Evolutionary conservation across 306 rosid species (phyloP).

Genomic region (Pyrus communis): DNA sequence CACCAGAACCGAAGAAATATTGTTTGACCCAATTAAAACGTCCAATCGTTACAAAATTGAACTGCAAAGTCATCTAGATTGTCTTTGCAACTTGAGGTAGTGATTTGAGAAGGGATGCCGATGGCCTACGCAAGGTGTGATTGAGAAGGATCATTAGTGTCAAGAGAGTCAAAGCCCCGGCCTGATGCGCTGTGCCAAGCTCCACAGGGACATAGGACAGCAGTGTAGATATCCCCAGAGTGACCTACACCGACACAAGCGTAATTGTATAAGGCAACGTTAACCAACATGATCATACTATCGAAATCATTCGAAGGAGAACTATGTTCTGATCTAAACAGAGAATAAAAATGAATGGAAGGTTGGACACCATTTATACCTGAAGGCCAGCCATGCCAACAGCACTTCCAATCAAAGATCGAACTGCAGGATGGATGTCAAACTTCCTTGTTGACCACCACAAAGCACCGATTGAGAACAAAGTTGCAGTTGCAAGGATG

Average conservation of each 20-base stretch:
- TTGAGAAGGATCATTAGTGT: constrained; percentile 56
- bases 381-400: constrained; percentile 80
- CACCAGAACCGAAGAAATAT: background rate
- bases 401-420: constrained; percentile 50
- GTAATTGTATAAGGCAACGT: background rate
- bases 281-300: background rate
- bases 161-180: constrained; percentile 81
- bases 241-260: background rate
- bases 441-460: constrained; percentile 78
- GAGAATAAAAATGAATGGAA: background rate
- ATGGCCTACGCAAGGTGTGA: constrained; percentile 69
- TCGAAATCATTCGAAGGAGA: background rate
- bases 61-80: constrained; percentile 13
- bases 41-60: too few relatives aligned
- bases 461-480: constrained; percentile 48
- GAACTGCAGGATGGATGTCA: constrained; percentile 69
- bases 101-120: constrained; percentile 55
- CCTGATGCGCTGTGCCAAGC: constrained; percentile 81
- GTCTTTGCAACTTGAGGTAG: constrained; percentile 58
- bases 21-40: background rate
- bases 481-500: constrained; percentile 63
- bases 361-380: constrained; percentile 27
- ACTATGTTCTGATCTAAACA: background rate
- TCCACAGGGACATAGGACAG: constrained; percentile 79
- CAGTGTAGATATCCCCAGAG: constrained; percentile 51